Base-by-base conservation (phyloP, 1,284 basidiomycete genomes). In the Cryptococcus sp. region DNA sequence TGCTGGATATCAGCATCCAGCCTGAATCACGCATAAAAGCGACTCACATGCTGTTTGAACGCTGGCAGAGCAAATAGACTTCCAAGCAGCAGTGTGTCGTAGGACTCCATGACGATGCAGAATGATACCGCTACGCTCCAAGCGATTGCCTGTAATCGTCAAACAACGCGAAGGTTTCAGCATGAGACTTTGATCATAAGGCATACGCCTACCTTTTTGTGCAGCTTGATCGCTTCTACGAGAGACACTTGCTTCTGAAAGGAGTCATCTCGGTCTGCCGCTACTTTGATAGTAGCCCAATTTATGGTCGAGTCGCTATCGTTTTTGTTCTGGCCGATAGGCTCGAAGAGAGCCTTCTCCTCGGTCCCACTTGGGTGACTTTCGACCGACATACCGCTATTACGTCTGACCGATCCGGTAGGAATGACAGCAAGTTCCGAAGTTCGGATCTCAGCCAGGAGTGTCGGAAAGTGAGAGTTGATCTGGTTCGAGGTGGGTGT, bases 41-140 rank as follows among this genome's bases (percentile, higher is more conserved):
- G 20, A 15, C 17, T 40, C 45, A 17, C 31, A 19, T 63, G 63
- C 22, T 65, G 40, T 8, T 59, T 56, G 54, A 78, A 78, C 16
- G 53, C 50, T 5, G 50, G 50, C 10, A 56, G 50, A 23, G 44
- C 61, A 39, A 47, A 59, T 20, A 59, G 47, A 13, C 48, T 47
- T 22, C 50, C 48, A 16, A 75, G 57, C 13, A 59, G 47, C 20
- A 42, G n/a, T 6, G 66, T 53, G 46, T 57, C 59, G 41, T 68
- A 68, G 40, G 55, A 56, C 42, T 68, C 63, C 62, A 66, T 67
- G 47, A 62, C 56, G 53, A 66, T 57, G n/a, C 72, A 75, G 16
- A 62, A 61, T 20, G 66, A 73, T 23, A 74, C 65, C 39, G 71
- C 54, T 57, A 78, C 60, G 49, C 71, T 74, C 77, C 76, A 82